Base-by-base conservation (phyloP, 164 flowering plant genomes). In the Buxus sempervirens region DNA sequence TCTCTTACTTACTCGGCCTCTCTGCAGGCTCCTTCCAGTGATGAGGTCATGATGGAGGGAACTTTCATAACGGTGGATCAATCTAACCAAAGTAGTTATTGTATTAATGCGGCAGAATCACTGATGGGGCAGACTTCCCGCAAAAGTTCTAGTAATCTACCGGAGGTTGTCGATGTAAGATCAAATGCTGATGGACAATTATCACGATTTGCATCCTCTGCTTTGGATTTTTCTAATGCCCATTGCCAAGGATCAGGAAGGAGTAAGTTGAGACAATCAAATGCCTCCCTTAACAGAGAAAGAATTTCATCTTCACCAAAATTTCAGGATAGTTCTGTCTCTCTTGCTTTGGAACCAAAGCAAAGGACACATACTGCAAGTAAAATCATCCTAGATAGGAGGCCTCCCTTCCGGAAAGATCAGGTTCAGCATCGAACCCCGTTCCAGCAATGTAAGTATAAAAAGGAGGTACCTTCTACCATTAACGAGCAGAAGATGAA, bases 1-100 rank as follows among this genome's bases (percentile, higher is more conserved):
- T 77, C 90, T 36, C 82, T 94, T 49, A 78, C 91, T 45, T 85
- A 87, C 72, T 61, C 88, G 0, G 71, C 72, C 61, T 69, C 77
- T 56, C 59, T 48, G 62, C 70, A 26, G 68, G 66, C 69, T 75
- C 2, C 72, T 63, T 61, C 68, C 7, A 64, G 62, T 42, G 73
- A 75, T 41, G 79, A 75, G 32, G 59, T 51, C 20, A n/a, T 72
- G 61, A 32, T 36, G 24, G 81, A 59, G 54, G 36, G 38, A 13
- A 22, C 61, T 19, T 51, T 28, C 56, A 0, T 41, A 28, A 68
- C 78, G 9, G 27, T 55, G 1, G 78, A 73, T 22, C 53, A 22
- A 22, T 18, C 70, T 41, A 66, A 75, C 8, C 75, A 70, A 66
- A 27, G 72, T 22, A 25, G 22, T 63, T 70, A 62, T 72, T 58